phyloP scores from a whole-genome alignment of 192 early-diverging fungal species.

The Gamsiella multidivaricata region DNA sequence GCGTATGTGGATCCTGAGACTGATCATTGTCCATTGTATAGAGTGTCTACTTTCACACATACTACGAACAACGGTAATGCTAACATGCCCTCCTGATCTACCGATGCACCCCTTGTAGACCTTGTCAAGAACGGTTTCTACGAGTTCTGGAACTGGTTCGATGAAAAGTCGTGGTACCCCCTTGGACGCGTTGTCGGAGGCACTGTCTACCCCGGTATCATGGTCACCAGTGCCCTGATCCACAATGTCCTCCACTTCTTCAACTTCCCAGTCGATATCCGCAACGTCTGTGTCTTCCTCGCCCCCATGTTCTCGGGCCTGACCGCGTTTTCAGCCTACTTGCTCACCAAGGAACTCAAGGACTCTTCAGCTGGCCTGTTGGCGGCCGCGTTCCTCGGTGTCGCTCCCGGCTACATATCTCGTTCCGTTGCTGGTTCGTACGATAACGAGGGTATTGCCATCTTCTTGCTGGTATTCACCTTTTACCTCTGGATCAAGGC shows the following conservation, averaged over 20 bases:
- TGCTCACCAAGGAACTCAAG: constrained; percentile 93
- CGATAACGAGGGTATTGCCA: constrained; percentile 99
- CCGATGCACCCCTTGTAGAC: constrained; percentile 34
- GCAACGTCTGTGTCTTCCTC: constrained; percentile 98
- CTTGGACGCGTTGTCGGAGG: constrained; percentile 98
- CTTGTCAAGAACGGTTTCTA: constrained; percentile 95
- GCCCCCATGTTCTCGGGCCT: constrained; percentile 96
- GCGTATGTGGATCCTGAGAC: constrained; percentile 21
- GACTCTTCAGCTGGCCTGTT: constrained; percentile 92
- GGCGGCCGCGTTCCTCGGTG: constrained; percentile 97
- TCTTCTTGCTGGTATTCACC: constrained; percentile 97
- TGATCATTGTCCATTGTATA: not conserved
- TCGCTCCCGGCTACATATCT: constrained; percentile 99
- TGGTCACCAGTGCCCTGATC: constrained; percentile 96
- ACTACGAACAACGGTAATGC: not conserved
- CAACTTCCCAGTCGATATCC: constrained; percentile 97
- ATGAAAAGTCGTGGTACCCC: constrained; percentile 98
- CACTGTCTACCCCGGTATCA: constrained; percentile 99
- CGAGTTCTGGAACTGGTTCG: constrained; percentile 99
- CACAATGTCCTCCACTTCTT: constrained; percentile 94
- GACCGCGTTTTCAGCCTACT: constrained; percentile 96
- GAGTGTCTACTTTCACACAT: not conserved
- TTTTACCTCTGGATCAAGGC: constrained; percentile 99
- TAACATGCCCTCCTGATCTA: not conserved
- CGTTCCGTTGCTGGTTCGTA: constrained; percentile 99